Evolutionary conservation across 306 rosid species (phyloP).

Genomic region (Elaeagnus macrophylla): DNA sequence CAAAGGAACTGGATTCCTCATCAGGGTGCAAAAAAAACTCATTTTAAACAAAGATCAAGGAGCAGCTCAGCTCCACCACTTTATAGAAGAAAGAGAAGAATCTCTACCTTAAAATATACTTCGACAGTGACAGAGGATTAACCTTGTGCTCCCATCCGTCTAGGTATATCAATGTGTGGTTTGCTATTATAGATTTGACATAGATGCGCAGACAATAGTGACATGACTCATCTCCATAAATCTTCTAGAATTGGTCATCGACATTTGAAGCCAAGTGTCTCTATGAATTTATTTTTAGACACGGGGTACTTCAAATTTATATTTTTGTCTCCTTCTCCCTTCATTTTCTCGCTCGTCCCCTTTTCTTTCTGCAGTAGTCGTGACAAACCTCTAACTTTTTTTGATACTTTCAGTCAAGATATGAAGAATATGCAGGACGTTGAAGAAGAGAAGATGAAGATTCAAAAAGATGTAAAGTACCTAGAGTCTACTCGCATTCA

Average conservation of each 20-base stretch:
- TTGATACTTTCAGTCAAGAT: slow-evolving; percentile 26
- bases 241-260: slow-evolving; percentile 15
- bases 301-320: slow-evolving; percentile 31
- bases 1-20: slow-evolving; percentile 19
- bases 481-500: slow-evolving; percentile 29
- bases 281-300: slow-evolving; percentile 29
- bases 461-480: slow-evolving; percentile 19
- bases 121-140: slow-evolving; percentile 17
- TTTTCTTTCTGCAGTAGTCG: slow-evolving; percentile 1
- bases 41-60: slow-evolving; percentile 39
- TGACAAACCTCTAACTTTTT: neutral
- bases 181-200: slow-evolving; percentile 4
- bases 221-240: slow-evolving; percentile 25
- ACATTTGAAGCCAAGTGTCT: slow-evolving; percentile 15
- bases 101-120: slow-evolving; percentile 40
- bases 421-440: slow-evolving; percentile 30
- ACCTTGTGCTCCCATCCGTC: slow-evolving; percentile 22
- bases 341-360: too few relatives aligned
- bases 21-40: slow-evolving; percentile 22
- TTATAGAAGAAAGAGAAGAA: slow-evolving; percentile 48
- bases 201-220: slow-evolving; percentile 34
- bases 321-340: neutral
- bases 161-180: slow-evolving; percentile 34
- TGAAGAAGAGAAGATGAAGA: slow-evolving; percentile 24
- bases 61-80: slow-evolving; percentile 85